Base-by-base conservation (phyloP, 176 grass and related monocot genomes). In the Carex kokanica region DNA sequence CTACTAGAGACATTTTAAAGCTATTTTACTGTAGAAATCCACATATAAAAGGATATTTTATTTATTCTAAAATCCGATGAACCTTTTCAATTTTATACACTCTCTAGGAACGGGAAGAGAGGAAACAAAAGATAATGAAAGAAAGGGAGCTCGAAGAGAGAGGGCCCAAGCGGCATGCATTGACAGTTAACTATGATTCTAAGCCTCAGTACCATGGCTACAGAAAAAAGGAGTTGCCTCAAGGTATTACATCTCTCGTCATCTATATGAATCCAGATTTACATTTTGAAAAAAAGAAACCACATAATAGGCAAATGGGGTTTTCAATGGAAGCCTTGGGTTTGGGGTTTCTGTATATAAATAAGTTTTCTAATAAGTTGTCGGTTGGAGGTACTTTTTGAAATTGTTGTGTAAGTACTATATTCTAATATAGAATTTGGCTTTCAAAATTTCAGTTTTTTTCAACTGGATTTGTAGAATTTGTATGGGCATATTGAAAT, bases 91-190 rank as follows among this genome's bases (percentile, higher is more conserved):
- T 40, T 20, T 69, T 68, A 16, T 40, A 18, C 5, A 20, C 66
- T 17, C 34, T 70, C 1, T 86, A 98, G 95, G 93, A 99, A 49
- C 93, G 93, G 65, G 97, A 99, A 85, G 97, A 99, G 86, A 92
- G 97, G 66, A 86, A 85, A 49, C 10, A 49, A 18, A 88, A 38
- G 60, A 93, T 40, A 51, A 84, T 96, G 64, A 95, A 89, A 85
- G 89, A 87, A 89, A 88, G 25, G 59, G 41, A 90, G 9, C 75
- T 89, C 9, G 91, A 82, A 24, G 89, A 91, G 86, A 91, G 89
- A 83, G 89, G 93, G 14, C 61, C 85, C 78, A 91, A 84, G 69
- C 62, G 77, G 52, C 83, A 88, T 83, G 68, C 83, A 64, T 86
- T 87, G 74, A 85, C 88, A 24, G 84, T 66, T 83, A 91, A 85